Conservation (phyloP, 2,329 filamentous ascomycete genomes). For the Fonsecaea pedrosoi region DNA sequence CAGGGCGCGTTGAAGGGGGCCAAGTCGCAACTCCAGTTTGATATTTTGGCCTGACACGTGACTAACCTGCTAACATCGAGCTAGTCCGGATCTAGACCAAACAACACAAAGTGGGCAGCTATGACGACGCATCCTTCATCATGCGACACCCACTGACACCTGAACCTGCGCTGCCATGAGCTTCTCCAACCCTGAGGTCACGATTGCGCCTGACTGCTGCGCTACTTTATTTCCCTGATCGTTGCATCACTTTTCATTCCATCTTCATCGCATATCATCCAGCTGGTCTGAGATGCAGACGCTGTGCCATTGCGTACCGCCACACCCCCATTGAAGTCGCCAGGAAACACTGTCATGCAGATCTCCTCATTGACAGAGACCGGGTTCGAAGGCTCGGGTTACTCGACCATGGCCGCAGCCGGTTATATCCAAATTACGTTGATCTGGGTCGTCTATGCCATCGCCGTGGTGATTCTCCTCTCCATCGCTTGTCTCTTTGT, state of each 20-base stretch:
- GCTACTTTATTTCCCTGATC: background rate
- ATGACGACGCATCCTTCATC: constrained; percentile 17
- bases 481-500: constrained; percentile 82
- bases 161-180: background rate
- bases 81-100: constrained; percentile 1
- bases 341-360: constrained; percentile 12
- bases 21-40: background rate
- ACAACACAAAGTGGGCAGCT: constrained; percentile 9
- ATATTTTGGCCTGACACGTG: constrained; percentile 3
- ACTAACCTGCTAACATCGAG: too few relatives aligned
- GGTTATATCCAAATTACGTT: constrained; percentile 79
- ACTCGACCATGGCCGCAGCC: constrained; percentile 57
- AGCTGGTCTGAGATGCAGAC: constrained; percentile 19
- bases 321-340: background rate
- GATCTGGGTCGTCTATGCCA: constrained; percentile 93
- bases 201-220: background rate
- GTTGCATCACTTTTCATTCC: background rate
- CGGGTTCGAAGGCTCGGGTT: constrained; percentile 13
- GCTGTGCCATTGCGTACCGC: background rate
- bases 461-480: constrained; percentile 78
- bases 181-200: constrained; percentile 2
- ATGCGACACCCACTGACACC: background rate
- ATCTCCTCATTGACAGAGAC: constrained; percentile 12
- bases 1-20: background rate
- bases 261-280: background rate